A percentile compares a stretch with the other conserved stretches of the same genome.
These are phyloP conservation scores for Trichoderma breve DNA, from an alignment of 2,329 filamentous ascomycete genomes.

Conservation along the genomic window DNA sequence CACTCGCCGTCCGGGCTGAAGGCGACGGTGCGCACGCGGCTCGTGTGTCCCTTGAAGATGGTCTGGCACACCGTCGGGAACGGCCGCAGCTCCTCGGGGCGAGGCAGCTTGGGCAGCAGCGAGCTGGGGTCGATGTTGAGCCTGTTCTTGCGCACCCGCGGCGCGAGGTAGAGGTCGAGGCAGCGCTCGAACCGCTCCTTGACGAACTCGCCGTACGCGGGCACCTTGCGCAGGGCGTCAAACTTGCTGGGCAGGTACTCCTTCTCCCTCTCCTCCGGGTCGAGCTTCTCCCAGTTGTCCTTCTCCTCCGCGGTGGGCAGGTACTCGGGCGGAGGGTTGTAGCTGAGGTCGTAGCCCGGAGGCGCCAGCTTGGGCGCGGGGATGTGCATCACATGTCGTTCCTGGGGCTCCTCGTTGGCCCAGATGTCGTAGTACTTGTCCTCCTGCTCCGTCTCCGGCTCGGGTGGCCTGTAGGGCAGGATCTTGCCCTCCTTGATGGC, in stretches of 20 bases:
- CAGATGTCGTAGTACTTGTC: slow-evolving; percentile 83
- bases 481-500: slow-evolving; percentile 94
- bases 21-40: slow-evolving; percentile 78
- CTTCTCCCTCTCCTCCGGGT: slow-evolving; percentile 87
- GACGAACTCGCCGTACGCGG: slow-evolving; percentile 84
- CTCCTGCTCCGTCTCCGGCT: slow-evolving; percentile 61
- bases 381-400: slow-evolving; percentile 89
- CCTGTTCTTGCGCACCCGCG: slow-evolving; percentile 85
- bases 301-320: slow-evolving; percentile 82
- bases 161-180: slow-evolving; percentile 91
- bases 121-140: slow-evolving; percentile 96
- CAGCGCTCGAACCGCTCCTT: slow-evolving; percentile 97
- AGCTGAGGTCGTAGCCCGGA: slow-evolving; percentile 91
- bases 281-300: slow-evolving; percentile 77
- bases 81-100: slow-evolving; percentile 87
- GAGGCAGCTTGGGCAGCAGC: slow-evolving; percentile 86
- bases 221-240: slow-evolving; percentile 83
- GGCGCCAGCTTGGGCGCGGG: slow-evolving; percentile 91
- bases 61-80: slow-evolving; percentile 91
- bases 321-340: slow-evolving; percentile 94
- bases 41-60: slow-evolving; percentile 83
- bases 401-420: slow-evolving; percentile 83
- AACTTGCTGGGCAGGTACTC: slow-evolving; percentile 83
- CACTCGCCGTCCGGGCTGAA: slow-evolving; percentile 84
- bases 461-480: slow-evolving; percentile 78